These are phyloP conservation scores for Nissolia schottii DNA, from an alignment of 306 rosid species.

Conservation along the genomic window DNA sequence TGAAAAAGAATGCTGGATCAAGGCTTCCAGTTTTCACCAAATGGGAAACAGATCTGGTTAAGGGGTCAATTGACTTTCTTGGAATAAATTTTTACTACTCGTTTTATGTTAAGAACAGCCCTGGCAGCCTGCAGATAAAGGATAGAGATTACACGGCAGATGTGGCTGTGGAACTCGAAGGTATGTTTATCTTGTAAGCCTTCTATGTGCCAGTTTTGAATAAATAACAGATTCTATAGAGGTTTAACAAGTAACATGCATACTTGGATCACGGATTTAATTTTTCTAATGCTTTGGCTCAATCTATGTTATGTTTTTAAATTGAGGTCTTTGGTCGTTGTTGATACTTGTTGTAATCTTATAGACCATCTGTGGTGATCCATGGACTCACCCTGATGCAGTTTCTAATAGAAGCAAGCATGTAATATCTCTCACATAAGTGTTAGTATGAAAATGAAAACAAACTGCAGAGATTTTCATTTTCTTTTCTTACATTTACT, in stretches of 20 bases:
- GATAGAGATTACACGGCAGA: background rate
- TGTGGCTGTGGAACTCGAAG: background rate
- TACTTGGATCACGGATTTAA: no score
- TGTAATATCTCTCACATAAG: no score
- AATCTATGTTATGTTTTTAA: no score
- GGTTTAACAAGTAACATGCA: background rate
- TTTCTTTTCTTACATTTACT: no score
- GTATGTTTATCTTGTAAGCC: conserved; percentile 10
- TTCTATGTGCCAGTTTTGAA: background rate
- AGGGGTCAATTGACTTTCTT: conserved; percentile 51
- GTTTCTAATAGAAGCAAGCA: no score
- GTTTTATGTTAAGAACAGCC: background rate
- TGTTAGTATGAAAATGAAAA: no score
- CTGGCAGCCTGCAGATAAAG: background rate
- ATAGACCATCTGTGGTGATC: no score
- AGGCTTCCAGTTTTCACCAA: conserved; percentile 48
- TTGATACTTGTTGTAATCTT: no score
- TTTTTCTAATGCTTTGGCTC: no score
- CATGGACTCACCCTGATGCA: no score
- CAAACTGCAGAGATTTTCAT: no score
- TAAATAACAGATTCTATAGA: background rate
- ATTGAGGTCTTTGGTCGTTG: no score
- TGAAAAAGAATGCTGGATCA: conserved; percentile 49
- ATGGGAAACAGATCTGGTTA: conserved; percentile 37
- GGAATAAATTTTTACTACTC: conserved; percentile 41